Percentiles rank a stretch among this genome's conserved stretches.
These are phyloP conservation scores for Pichia norvegensis DNA, from an alignment of 1,139 yeast genomes.

Conservation along the genomic window DNA sequence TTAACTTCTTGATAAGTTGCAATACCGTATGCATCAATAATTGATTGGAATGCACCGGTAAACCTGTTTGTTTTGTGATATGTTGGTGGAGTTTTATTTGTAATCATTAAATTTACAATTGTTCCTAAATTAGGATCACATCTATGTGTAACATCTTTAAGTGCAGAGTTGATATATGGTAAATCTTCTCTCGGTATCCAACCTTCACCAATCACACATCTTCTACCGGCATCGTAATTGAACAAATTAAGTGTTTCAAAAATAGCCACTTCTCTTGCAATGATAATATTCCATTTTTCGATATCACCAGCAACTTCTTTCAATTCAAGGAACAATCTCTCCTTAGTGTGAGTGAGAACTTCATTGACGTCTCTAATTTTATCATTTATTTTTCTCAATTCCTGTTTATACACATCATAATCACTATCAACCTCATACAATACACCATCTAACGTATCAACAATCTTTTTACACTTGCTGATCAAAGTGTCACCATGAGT, in stretches of 20 bases:
- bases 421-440: slow-evolving; percentile 62
- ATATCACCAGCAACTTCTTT: slow-evolving; percentile 68
- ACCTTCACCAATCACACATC: slow-evolving; percentile 94
- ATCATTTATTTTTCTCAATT: slow-evolving; percentile 54
- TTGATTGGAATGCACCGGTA: slow-evolving; percentile 84
- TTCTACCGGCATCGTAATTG: slow-evolving; percentile 76
- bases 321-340: slow-evolving; percentile 67
- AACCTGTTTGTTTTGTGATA: slow-evolving; percentile 86
- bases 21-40: slow-evolving; percentile 91
- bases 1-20: slow-evolving; percentile 93
- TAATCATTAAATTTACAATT: slow-evolving; percentile 70
- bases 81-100: slow-evolving; percentile 89
- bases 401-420: slow-evolving; percentile 44
- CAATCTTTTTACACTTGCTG: slow-evolving; percentile 61
- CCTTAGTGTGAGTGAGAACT: slow-evolving; percentile 64
- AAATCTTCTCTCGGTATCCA: slow-evolving; percentile 61
- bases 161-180: slow-evolving; percentile 34
- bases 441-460: slow-evolving; percentile 78
- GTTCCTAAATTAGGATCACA: slow-evolving; percentile 59
- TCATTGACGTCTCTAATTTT: slow-evolving; percentile 38
- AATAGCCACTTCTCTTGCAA: slow-evolving; percentile 66
- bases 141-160: slow-evolving; percentile 52
- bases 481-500: slow-evolving; percentile 78
- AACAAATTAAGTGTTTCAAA: slow-evolving; percentile 72
- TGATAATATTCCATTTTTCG: slow-evolving; percentile 56